These are phyloP conservation scores for Scedosporium aurantiacum DNA, from an alignment of 2,329 filamentous ascomycete species.

Conservation along the genomic window DNA sequence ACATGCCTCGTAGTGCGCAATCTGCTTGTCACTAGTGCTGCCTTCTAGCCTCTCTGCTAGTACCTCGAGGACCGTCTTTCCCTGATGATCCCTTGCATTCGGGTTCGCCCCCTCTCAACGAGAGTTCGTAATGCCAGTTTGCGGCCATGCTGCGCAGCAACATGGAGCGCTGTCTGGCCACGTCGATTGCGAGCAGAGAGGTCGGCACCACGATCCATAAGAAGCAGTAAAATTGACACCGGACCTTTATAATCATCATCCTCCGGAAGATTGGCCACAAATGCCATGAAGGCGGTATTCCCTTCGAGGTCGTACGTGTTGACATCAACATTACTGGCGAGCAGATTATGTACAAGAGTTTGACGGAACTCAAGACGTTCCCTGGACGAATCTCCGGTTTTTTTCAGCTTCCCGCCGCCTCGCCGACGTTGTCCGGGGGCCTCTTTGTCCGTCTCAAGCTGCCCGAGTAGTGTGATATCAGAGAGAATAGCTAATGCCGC, in stretches of 20 bases:
- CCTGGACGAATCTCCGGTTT: constrained; percentile 19
- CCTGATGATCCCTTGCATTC: no score
- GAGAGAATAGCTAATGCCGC: constrained; percentile 42
- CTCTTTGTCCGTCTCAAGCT: constrained; percentile 17
- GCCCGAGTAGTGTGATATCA: constrained; percentile 23
- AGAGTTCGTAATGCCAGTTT: constrained; percentile 39
- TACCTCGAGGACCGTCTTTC: no score
- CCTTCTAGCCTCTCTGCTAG: no score
- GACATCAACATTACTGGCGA: constrained; percentile 29
- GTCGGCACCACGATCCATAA: constrained; percentile 32
- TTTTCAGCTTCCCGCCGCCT: constrained; percentile 12
- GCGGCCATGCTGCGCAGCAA: constrained; percentile 40
- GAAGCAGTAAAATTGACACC: constrained; percentile 29
- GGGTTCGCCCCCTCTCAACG: constrained; percentile 30
- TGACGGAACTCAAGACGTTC: constrained; percentile 19
- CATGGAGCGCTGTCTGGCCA: constrained; percentile 43
- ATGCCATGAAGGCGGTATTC: constrained; percentile 45
- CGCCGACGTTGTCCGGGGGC: constrained; percentile 10
- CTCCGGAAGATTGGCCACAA: constrained; percentile 37
- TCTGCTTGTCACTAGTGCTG: no score
- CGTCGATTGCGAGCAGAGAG: constrained; percentile 39
- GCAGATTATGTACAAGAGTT: constrained; percentile 17
- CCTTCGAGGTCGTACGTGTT: constrained; percentile 42
- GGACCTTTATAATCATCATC: constrained; percentile 39
- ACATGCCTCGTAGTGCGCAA: no score